phyloP scores from a whole-genome alignment of 352 stramenopile genomes.

The Phytophthora pini region DNA sequence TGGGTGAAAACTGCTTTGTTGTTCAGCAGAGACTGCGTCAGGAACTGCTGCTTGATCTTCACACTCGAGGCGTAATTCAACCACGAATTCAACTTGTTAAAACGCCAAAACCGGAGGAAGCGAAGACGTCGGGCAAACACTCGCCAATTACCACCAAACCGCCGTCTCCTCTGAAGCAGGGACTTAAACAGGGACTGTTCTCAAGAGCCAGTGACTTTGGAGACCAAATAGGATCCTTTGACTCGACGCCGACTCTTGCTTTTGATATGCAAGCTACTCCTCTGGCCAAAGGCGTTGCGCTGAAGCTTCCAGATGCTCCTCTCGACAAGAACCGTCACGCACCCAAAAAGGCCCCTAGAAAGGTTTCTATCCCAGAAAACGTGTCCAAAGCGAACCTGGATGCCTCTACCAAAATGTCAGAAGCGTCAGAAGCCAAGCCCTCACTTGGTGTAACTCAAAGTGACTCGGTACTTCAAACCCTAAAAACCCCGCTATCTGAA shows the following conservation, averaged over 20 bases:
- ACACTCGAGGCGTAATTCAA: conserved; percentile 40
- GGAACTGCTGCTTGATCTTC: conserved; percentile 52
- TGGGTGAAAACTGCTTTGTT: conserved; percentile 64
- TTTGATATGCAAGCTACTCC: conserved; percentile 50
- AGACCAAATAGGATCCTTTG: conserved; percentile 44
- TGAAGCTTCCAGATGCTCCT: conserved; percentile 26
- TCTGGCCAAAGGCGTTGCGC: conserved; percentile 54
- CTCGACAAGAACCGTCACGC: not conserved
- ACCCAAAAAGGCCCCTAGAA: not conserved
- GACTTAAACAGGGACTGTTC: not conserved
- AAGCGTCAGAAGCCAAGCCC: conserved; percentile 2
- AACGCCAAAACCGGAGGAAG: conserved; percentile 12
- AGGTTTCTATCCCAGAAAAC: conserved; percentile 13
- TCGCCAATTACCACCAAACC: conserved; percentile 3
- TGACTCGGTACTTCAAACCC: conserved; percentile 18
- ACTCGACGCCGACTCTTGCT: conserved; percentile 47
- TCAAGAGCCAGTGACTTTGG: conserved; percentile 34
- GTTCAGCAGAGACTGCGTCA: conserved; percentile 45
- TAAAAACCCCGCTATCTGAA: not conserved
- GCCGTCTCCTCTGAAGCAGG: not conserved
- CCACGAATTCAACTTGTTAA: conserved; percentile 47
- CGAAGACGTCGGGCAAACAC: not conserved
- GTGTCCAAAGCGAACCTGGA: conserved; percentile 16
- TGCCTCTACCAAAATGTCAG: not conserved
- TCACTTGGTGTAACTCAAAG: conserved; percentile 7